Base-by-base conservation (phyloP, 139 green algal species). In the Chlorella sp. region DNA sequence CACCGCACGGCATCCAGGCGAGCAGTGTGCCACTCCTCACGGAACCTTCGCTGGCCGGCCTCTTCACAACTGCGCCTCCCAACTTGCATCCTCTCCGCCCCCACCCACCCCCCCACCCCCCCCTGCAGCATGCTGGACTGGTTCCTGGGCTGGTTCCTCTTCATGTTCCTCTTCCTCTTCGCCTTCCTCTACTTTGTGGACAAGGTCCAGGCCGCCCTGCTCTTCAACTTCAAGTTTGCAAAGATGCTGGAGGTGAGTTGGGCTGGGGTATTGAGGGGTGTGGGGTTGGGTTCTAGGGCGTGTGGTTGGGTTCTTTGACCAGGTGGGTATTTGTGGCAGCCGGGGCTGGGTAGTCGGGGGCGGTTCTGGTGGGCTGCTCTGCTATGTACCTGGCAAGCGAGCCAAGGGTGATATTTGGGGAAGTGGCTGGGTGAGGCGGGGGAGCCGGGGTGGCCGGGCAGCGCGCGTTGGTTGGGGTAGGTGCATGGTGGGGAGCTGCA, bases 161-260 rank as follows among this genome's bases (percentile, higher is more conserved):
- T 95, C 80, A 32, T 48, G 18, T 87, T 95, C 37, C 73, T 95
- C 40, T 96, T 96, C 89, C 69, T 94, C 22, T 73, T 96, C n/a
- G 93, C 91, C 48, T 91, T 96, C 83, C 84, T 94, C 66, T 89
- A 92, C 66, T 86, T 96, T 14, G 60, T 95, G 21, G 87, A 91
- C 64, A 82, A 89, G 77, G 68, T 95, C 39, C 94, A 96, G 86
- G 89, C 85, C 5, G 91, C 92, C 32, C 86, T 96, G 79, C 91
- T 96, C 53, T 96, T 92, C 92, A 95, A 93, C 86, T 90, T 95
- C 40, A 95, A 94, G 86, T 92, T 95, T 37, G 85, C 90, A 16
- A 90, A 86, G 78, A 91, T 86, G 30, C 86, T 95, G 19, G 88
- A 92, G 78, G 88, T 88, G 81, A 1, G 88, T 2, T 36, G 61